Base-by-base conservation (phyloP, 148 eudicot species). In the Limonium bicolor region DNA sequence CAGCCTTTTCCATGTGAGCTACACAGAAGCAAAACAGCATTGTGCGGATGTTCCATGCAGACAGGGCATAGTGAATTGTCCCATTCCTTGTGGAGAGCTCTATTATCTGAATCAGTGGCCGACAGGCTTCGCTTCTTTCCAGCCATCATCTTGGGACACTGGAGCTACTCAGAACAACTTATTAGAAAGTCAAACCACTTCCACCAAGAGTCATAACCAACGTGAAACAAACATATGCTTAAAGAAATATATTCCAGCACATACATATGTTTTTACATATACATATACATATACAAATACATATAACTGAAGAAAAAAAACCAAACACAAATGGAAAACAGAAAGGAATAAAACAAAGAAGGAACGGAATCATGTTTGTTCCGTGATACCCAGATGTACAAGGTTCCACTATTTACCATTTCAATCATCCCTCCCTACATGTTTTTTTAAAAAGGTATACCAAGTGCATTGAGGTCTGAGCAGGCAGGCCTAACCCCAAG, bases 11-110 rank as follows among this genome's bases (percentile, higher is more conserved):
- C 64, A 36, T 86, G 73, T 6, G 96, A 78, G 59, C 73, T 59
- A 70, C 94, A 87, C 18, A 73, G 55, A 49, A 82, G 79, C 63
- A 78, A 73, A 62, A 87, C 94, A 50, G 87, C 88, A 69, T 87
- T 87, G 58, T 87, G 96, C 17, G 96, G 96, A 62, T 87, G 94
- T 35, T 87, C 96, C 94, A 86, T 82, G 71, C 96, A 86, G 59
- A 86, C 71, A 56, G 94, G 79, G 68, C 96, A 86, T 30, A 62
- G 66, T 43, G 72, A 77, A 17, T 69, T 82, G 59, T 86, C 94
- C 85, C 66, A 82, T 60, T 86, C 94, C 62, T 86, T 86, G 56
- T 71, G 67, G 53, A 68, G 73, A 50, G 64, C 67, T 63, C 58
- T 46, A 49, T 51, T 41, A 64, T 78, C 94, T 53, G 74, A 58